A percentile compares a stretch with the other conserved stretches of the same genome.
Conservation (phyloP, 768 basidiomycete species). For the Filobasidium floriforme region DNA sequence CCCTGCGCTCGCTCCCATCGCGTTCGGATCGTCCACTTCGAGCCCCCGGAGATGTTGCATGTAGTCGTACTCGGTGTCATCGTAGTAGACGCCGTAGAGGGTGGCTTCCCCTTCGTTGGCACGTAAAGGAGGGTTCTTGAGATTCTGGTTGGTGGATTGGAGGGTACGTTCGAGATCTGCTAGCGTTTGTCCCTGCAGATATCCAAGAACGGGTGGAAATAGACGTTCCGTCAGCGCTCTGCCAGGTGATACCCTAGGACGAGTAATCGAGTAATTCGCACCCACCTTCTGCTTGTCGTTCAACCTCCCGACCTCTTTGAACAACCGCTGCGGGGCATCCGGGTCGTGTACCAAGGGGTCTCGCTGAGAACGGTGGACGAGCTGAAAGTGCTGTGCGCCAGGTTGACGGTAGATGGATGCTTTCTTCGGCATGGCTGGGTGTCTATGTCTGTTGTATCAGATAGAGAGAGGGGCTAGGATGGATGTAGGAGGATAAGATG, state of each 20-base stretch:
- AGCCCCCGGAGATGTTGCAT: constrained; percentile 87
- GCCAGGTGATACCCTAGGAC: too few species aligned
- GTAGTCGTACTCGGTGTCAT: constrained; percentile 95
- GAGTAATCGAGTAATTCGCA: background rate
- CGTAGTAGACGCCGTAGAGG: constrained; percentile 82
- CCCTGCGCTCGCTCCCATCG: constrained; percentile 48
- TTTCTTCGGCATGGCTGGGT: constrained; percentile 25
- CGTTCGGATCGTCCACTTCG: constrained; percentile 70
- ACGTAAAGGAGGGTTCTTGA: constrained; percentile 48
- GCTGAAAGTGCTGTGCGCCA: constrained; percentile 86
- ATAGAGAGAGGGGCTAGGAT: too few species aligned
- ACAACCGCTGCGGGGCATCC: constrained; percentile 77
- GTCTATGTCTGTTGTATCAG: too few species aligned
- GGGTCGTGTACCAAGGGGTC: constrained; percentile 93
- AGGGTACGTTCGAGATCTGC: constrained; percentile 62
- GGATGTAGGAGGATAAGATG: too few species aligned
- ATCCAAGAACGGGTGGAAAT: too few species aligned
- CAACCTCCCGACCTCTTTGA: constrained; percentile 69
- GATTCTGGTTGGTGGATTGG: background rate
- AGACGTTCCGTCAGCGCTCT: too few species aligned
- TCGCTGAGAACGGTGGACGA: constrained; percentile 89
- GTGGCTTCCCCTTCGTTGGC: constrained; percentile 76
- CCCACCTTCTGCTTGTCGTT: constrained; percentile 55
- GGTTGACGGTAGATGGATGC: constrained; percentile 77
- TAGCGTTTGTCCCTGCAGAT: constrained; percentile 52